Conservation (phyloP, 176 grass and related monocot species). For the Cenchrus purpureus region DNA sequence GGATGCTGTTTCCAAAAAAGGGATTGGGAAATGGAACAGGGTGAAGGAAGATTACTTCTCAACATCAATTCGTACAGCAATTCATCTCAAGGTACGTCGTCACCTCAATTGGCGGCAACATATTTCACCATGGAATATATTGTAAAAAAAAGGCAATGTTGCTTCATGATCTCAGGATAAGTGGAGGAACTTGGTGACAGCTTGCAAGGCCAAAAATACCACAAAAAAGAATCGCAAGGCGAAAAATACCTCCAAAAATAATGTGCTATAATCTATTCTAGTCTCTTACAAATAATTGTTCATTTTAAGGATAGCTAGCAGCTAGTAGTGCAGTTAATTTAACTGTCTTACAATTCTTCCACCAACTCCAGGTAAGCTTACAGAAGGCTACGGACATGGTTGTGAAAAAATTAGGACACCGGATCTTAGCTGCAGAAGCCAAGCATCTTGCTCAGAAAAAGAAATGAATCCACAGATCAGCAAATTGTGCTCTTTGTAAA, state of each 20-base stretch:
- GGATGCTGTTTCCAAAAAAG: not conserved
- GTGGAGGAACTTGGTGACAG: conserved; percentile 4
- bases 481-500: too few relatives aligned
- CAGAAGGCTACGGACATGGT: not conserved
- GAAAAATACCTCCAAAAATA: not conserved
- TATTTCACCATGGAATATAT: not conserved
- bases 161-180: not conserved
- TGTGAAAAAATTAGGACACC: not conserved
- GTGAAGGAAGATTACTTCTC: not conserved
- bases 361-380: not conserved
- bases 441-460: not conserved
- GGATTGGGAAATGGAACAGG: not conserved
- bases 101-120: not conserved
- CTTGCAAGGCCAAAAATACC: not conserved
- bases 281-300: not conserved
- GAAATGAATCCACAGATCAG: not conserved
- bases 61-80: not conserved
- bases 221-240: not conserved
- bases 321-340: not conserved
- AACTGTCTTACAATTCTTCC: not conserved
- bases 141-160: too few relatives aligned
- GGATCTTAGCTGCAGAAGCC: not conserved
- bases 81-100: not conserved
- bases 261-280: not conserved
- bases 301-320: not conserved